Base-by-base conservation (phyloP, 192 early-diverging fungal species). In the Gorgonomyces haynaldii region DNA sequence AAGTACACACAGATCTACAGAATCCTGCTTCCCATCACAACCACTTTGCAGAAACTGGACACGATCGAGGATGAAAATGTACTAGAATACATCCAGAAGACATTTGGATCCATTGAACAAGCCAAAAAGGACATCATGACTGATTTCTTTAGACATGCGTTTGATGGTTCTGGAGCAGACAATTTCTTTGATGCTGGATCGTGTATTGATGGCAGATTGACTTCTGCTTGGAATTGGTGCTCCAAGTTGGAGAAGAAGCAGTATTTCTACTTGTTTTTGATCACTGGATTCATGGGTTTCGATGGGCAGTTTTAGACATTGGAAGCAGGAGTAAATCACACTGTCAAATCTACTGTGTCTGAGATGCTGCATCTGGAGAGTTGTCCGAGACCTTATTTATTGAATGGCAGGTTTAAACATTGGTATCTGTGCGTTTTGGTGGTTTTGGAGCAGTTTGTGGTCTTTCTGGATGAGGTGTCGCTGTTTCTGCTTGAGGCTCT, bases 1-100 rank as follows among this genome's bases (percentile, higher is more conserved):
- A 81, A 84, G 74, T 96, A 96, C 65, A 95, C 91, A 51, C 92
- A 98, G 76, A 85, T 98, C n/a, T 77, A 90, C 42, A 77, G 86
- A 37, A 98, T 98, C 47, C 74, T 98, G 12, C 82, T 83, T 50
- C 95, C 95, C 0, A 81, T 98, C 31, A 73, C 81, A 31, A 74
- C 70, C 1, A 79, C 75, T 17, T 65, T 96, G 25, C 81, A 81
- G 32, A 74, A 80, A 37, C 62, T 98, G 24, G 83, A 85, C 10
- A 60, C 67, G 2, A 42, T 47, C 17, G 56, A 65, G 21, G 73
- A 86, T 39, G 58, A 60, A 4, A 83, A 78, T 1, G 59, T 91
- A 12, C 49, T 53, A 8, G 32, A 62, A 24, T 91, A 91, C 38
- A 66, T 98, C 30, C 60, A 85, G 10, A 50, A 57, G 12, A 66